Conservation (phyloP, 2,329 filamentous ascomycete species). For the Xylariaceae sp. region DNA sequence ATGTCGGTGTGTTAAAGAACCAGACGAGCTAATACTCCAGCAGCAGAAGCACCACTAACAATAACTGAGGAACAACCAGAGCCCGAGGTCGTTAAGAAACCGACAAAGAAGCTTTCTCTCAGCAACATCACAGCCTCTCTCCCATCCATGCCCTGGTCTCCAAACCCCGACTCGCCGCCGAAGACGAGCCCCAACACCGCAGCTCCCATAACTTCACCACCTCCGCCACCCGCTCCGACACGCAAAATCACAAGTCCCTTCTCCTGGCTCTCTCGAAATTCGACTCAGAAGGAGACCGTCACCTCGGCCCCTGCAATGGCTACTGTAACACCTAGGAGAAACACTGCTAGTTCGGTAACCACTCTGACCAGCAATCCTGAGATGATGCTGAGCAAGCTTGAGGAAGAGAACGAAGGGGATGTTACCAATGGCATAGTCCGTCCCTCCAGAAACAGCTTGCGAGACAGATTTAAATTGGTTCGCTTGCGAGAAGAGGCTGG, state of each 20-base stretch:
- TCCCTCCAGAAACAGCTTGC: slow-evolving; percentile 60
- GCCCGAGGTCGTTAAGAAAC: slow-evolving; percentile 31
- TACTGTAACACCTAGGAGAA: slow-evolving; percentile 53
- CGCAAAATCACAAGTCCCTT: slow-evolving; percentile 87
- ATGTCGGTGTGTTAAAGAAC: too few relatives aligned
- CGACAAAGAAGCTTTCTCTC: slow-evolving; percentile 56
- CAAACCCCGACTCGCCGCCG: slow-evolving; percentile 45
- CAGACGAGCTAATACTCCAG: too few relatives aligned
- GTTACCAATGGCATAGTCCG: slow-evolving; percentile 42
- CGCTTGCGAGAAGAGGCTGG: slow-evolving; percentile 70
- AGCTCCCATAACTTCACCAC: slow-evolving; percentile 33
- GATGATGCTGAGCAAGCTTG: slow-evolving; percentile 71
- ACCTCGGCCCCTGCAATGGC: slow-evolving; percentile 49
- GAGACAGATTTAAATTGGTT: slow-evolving; percentile 74
- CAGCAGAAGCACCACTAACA: too few relatives aligned
- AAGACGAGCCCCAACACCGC: slow-evolving; percentile 41
- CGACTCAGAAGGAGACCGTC: slow-evolving; percentile 49
- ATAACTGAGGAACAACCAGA: slow-evolving; percentile 29
- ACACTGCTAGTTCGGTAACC: slow-evolving; percentile 75
- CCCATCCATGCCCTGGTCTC: slow-evolving; percentile 69
- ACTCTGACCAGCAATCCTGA: slow-evolving; percentile 79
- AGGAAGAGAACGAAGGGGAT: slow-evolving; percentile 59
- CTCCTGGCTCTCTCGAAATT: slow-evolving; percentile 73
- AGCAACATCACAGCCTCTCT: slow-evolving; percentile 70
- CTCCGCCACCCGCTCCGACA: slow-evolving; percentile 37